Conservation (phyloP, 2,329 filamentous ascomycete genomes). For the Hypocreales sp. region DNA sequence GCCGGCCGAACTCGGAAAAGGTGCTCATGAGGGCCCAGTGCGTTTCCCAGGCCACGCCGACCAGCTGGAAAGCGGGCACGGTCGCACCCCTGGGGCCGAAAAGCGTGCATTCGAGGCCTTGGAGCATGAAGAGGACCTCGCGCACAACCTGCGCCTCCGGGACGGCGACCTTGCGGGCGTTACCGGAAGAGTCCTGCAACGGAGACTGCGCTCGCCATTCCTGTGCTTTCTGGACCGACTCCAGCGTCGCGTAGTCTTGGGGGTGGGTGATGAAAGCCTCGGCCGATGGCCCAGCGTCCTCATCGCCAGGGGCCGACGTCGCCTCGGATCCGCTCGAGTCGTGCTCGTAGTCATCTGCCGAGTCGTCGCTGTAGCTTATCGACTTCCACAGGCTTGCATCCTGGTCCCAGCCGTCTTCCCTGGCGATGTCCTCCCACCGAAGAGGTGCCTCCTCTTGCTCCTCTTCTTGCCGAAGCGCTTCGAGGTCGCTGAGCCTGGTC, state of each 20-base stretch:
- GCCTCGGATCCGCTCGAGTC: conserved; percentile 21
- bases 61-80: conserved; percentile 26
- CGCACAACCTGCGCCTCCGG: conserved; percentile 60
- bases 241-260: conserved; percentile 15
- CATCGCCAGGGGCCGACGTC: conserved; percentile 14
- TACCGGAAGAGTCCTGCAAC: conserved; percentile 17
- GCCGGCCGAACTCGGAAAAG: conserved; percentile 30
- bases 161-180: conserved; percentile 28
- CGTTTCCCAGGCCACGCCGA: conserved; percentile 31
- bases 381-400: conserved; percentile 56
- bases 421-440: conserved; percentile 67
- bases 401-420: conserved; percentile 56
- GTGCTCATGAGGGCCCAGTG: conserved; percentile 30
- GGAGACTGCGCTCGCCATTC: conserved; percentile 19
- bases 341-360: conserved; percentile 30
- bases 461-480: conserved; percentile 27
- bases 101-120: conserved; percentile 59
- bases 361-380: conserved; percentile 52
- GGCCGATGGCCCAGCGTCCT: conserved; percentile 9
- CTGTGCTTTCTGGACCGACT: conserved; percentile 16
- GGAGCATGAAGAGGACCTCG: conserved; percentile 74
- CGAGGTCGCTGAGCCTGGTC: conserved; percentile 48
- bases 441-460: conserved; percentile 32
- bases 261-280: conserved; percentile 18
- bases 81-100: conserved; percentile 35